Base-by-base conservation (phyloP, 129 eudicot species). In the Logfia minima region DNA sequence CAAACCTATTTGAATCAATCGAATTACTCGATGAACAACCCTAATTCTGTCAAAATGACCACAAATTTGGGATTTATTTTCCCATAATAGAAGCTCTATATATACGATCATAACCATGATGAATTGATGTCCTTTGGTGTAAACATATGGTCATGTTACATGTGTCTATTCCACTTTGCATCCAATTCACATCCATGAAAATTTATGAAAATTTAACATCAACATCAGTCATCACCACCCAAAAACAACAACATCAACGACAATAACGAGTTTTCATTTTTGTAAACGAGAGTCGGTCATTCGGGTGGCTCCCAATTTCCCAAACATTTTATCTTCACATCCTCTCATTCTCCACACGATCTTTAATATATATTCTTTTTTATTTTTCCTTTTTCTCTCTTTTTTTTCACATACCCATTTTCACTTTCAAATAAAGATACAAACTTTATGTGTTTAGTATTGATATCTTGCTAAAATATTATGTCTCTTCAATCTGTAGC, bases 271-370 rank as follows among this genome's bases (percentile, higher is more conserved):
- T 48, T 72, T 71, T 17, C 9, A 2, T 23, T 19, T 18, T 5
- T 32, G 34, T 28, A 48, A 41, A 62, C 13, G 11, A 37, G 53
- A 77, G 82, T 73, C 75, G 77, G 77, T 59, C 29, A 26, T 29
- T 81, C 80, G 85, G 82, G 92, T 87, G 93, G 94, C 81, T 88
- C 92, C 84, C 39, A 85, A 79, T 74, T 78, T 79, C 72, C 79
- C 83, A 70, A 59, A 71, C 77, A 73, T 79, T 86, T 85, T 80
- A 84, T 86, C 91, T 79, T 76, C 91, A 81, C 68, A 86, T 86
- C 94, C 80, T 65, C 80, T 83, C 87, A 74, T 56, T 84, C 88
- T 79, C 97, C 97, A 91, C 97, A 86, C 97, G 87, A 85, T 83
- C 83, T 37, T 61, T 22, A 55, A 13, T 48, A 48, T 13, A 48